Evolutionary conservation across 306 rosid species (phyloP).

Genomic region (Senna siamea): DNA sequence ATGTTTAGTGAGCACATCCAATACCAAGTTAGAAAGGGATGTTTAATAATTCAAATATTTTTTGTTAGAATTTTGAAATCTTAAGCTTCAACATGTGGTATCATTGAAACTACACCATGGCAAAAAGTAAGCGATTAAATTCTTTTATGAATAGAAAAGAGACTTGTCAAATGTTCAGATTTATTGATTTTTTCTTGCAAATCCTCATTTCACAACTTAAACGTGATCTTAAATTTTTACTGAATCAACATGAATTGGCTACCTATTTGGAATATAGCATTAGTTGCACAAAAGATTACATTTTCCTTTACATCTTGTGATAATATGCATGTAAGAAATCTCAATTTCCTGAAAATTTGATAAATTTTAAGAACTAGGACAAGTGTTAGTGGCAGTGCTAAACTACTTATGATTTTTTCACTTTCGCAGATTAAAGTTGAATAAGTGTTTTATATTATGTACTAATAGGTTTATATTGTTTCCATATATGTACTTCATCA

Average conservation of each 20-base stretch:
- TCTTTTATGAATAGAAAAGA: neutral
- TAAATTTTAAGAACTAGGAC: neutral
- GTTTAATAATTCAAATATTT: neutral
- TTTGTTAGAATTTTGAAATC: neutral
- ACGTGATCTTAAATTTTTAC: neutral
- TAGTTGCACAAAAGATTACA: neutral
- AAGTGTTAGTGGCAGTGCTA: neutral
- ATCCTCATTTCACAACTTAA: neutral
- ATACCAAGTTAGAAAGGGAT: too few species aligned
- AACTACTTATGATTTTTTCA: neutral
- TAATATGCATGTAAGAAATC: neutral
- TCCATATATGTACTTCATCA: neutral
- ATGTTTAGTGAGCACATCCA: too few species aligned
- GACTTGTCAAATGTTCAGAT: neutral
- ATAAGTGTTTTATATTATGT: neutral
- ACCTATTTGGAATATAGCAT: slow-evolving; percentile 3
- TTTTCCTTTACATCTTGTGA: neutral
- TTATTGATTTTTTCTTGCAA: neutral
- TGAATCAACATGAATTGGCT: neutral
- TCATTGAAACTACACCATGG: neutral
- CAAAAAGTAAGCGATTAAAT: neutral
- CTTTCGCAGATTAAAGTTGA: neutral
- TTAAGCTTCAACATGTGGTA: neutral
- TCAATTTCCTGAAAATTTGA: neutral
- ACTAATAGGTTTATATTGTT: neutral